A percentile compares a stretch with the other conserved stretches of the same genome.
phyloP scores from a whole-genome alignment of 768 basidiomycete species.

The Boletus subparvulus region DNA sequence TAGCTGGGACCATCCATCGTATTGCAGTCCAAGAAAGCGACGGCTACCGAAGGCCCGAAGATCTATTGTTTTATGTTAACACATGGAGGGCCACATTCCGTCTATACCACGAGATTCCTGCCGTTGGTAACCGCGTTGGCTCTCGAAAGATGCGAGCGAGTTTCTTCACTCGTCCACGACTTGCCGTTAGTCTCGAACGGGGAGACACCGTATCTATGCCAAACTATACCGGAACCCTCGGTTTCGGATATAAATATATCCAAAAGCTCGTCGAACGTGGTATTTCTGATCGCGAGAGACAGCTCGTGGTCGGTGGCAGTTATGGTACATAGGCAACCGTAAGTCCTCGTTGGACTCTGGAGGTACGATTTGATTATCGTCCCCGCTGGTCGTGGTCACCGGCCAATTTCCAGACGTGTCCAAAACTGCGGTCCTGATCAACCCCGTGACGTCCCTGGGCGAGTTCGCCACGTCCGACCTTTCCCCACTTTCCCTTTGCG shows the following conservation, averaged over 20 bases:
- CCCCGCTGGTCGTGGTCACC: slow-evolving; percentile 42
- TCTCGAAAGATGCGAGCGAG: slow-evolving; percentile 60
- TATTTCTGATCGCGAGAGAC: slow-evolving; percentile 47
- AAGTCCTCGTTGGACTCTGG: slow-evolving; percentile 20
- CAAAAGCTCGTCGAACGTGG: slow-evolving; percentile 46
- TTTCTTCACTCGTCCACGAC: background rate
- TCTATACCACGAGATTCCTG: slow-evolving; percentile 44
- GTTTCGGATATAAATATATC: slow-evolving; percentile 56
- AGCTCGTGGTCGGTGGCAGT: slow-evolving; percentile 57
- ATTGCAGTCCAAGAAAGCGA: slow-evolving; percentile 29
- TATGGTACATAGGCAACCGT: slow-evolving; percentile 56
- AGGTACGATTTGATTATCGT: background rate
- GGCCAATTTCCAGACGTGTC: slow-evolving; percentile 58
- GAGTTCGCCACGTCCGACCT: slow-evolving; percentile 50
- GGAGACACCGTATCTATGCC: slow-evolving; percentile 55
- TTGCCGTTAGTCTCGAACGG: background rate
- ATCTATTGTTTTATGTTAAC: slow-evolving; percentile 50
- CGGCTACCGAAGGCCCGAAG: slow-evolving; percentile 10
- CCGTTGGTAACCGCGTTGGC: slow-evolving; percentile 43
- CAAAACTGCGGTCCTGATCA: slow-evolving; percentile 58
- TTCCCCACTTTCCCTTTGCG: slow-evolving; percentile 59
- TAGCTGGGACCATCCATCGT: slow-evolving; percentile 48
- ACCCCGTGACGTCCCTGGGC: slow-evolving; percentile 60
- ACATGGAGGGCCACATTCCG: slow-evolving; percentile 60
- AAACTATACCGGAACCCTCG: slow-evolving; percentile 63